These are phyloP conservation scores for Fomitopsis palustris DNA, from an alignment of 1,284 basidiomycete species.

Conservation along the genomic window DNA sequence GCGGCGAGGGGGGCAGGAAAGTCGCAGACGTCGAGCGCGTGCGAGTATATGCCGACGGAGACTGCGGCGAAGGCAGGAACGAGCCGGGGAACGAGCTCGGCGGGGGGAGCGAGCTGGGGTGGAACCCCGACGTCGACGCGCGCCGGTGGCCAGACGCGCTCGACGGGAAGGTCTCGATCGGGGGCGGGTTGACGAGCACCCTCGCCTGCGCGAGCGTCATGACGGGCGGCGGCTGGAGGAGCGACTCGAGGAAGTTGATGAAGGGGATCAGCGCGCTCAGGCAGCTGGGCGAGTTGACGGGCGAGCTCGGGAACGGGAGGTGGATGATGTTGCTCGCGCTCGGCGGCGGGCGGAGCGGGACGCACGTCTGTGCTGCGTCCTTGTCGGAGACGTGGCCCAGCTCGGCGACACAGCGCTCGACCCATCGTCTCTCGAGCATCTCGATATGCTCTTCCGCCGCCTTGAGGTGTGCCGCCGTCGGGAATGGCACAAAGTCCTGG, in stretches of 20 bases:
- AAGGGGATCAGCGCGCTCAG: slow-evolving; percentile 54
- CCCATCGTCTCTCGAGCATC: slow-evolving; percentile 61
- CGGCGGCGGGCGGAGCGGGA: slow-evolving; percentile 61
- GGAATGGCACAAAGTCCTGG: slow-evolving; percentile 73
- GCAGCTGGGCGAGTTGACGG: slow-evolving; percentile 44
- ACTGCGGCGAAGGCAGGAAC: slow-evolving; percentile 24
- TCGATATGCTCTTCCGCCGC: slow-evolving; percentile 71
- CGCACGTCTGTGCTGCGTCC: slow-evolving; percentile 31
- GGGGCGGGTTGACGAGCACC: slow-evolving; percentile 16
- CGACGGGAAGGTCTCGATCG: slow-evolving; percentile 4
- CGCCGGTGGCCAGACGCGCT: slow-evolving; percentile 8
- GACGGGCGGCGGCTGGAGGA: slow-evolving; percentile 40
- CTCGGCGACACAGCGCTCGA: slow-evolving; percentile 34
- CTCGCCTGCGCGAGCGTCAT: slow-evolving; percentile 20
- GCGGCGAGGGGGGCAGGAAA: slow-evolving; percentile 27
- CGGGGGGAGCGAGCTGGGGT: slow-evolving; percentile 28
- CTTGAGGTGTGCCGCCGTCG: slow-evolving; percentile 54
- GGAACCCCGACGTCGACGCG: slow-evolving; percentile 15
- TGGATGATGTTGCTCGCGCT: slow-evolving; percentile 72
- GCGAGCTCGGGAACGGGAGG: slow-evolving; percentile 66
- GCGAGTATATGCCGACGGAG: slow-evolving; percentile 22
- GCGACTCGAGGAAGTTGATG: slow-evolving; percentile 57
- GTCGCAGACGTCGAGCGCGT: slow-evolving; percentile 29
- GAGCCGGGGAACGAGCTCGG: slow-evolving; percentile 26
- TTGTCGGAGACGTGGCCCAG: slow-evolving; percentile 24